phyloP scores from a whole-genome alignment of 345 rosid genomes.

The Lumnitzera littorea region DNA sequence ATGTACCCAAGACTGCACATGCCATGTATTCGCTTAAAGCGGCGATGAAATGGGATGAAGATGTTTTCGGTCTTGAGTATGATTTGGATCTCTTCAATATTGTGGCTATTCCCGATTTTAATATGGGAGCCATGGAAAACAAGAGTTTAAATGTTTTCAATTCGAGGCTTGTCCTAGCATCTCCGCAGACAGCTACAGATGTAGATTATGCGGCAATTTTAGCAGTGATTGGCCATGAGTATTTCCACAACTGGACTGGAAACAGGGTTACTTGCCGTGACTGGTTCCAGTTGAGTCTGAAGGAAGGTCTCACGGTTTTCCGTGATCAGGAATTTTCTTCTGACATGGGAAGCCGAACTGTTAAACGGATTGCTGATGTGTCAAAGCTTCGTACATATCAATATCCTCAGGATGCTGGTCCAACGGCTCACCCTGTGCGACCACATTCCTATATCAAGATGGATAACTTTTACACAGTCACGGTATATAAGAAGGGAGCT shows the following conservation, averaged over 20 bases:
- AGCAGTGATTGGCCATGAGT: slow-evolving; percentile 99
- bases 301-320: slow-evolving; percentile 99
- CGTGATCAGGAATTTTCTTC: slow-evolving; percentile 99
- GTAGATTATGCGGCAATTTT: slow-evolving; percentile 93
- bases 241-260: slow-evolving; percentile 99
- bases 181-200: slow-evolving; percentile 96
- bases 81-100: slow-evolving; percentile 98
- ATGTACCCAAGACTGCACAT: slow-evolving; percentile 86
- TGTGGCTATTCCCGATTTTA: slow-evolving; percentile 96
- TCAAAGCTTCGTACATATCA: slow-evolving; percentile 84
- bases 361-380: slow-evolving; percentile 93
- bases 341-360: slow-evolving; percentile 98
- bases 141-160: slow-evolving; percentile 98
- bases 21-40: slow-evolving; percentile 98
- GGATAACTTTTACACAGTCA: slow-evolving; percentile 99
- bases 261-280: slow-evolving; percentile 99
- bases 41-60: slow-evolving; percentile 99
- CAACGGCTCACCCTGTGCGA: slow-evolving; percentile 99
- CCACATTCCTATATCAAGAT: slow-evolving; percentile 99
- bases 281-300: slow-evolving; percentile 98
- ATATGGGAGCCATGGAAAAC: slow-evolving; percentile 99
- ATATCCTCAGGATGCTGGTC: slow-evolving; percentile 98
- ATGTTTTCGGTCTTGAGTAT: slow-evolving; percentile 96
- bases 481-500: slow-evolving; percentile 56
- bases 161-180: slow-evolving; percentile 96